These are phyloP conservation scores for Rhizomucor pusillus DNA, from an alignment of 371 early-diverging fungal species.

Conservation along the genomic window DNA sequence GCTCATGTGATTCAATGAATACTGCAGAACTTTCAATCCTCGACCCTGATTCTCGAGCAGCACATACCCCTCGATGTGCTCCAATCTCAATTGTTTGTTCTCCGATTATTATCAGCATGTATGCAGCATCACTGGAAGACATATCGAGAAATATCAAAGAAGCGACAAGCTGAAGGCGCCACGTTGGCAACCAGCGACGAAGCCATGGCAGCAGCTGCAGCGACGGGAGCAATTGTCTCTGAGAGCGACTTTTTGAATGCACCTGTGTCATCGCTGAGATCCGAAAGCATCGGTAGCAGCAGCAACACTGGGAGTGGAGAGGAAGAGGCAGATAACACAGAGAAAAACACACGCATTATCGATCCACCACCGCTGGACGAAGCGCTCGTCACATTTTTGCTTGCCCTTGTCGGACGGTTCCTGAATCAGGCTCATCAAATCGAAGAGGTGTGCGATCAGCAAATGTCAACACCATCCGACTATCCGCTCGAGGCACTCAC, in stretches of 20 bases:
- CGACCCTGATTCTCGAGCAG: constrained; percentile 37
- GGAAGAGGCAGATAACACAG: not conserved
- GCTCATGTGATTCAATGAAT: not conserved
- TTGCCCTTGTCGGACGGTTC: constrained; percentile 64
- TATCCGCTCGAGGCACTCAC: constrained; percentile 10
- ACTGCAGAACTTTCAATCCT: constrained; percentile 12
- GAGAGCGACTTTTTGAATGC: constrained; percentile 14
- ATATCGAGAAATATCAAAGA: constrained; percentile 41
- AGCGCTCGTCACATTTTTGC: constrained; percentile 60
- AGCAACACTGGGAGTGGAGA: not conserved
- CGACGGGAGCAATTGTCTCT: constrained; percentile 14
- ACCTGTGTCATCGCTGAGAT: constrained; percentile 1
- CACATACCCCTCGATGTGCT: constrained; percentile 61
- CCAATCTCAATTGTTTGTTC: constrained; percentile 74
- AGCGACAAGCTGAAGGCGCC: constrained; percentile 11
- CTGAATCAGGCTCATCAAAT: constrained; percentile 50
- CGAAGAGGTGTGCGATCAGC: constrained; percentile 26
- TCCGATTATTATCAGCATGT: constrained; percentile 72
- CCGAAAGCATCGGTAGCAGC: not conserved
- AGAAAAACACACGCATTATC: constrained; percentile 5
- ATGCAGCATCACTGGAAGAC: constrained; percentile 72
- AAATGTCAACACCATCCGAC: constrained; percentile 32
- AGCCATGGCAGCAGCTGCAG: constrained; percentile 15
- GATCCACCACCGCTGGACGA: constrained; percentile 80
- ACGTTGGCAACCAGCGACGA: constrained; percentile 8